Conservation (phyloP, 1,284 basidiomycete species). For the Ustilago esculenta region DNA sequence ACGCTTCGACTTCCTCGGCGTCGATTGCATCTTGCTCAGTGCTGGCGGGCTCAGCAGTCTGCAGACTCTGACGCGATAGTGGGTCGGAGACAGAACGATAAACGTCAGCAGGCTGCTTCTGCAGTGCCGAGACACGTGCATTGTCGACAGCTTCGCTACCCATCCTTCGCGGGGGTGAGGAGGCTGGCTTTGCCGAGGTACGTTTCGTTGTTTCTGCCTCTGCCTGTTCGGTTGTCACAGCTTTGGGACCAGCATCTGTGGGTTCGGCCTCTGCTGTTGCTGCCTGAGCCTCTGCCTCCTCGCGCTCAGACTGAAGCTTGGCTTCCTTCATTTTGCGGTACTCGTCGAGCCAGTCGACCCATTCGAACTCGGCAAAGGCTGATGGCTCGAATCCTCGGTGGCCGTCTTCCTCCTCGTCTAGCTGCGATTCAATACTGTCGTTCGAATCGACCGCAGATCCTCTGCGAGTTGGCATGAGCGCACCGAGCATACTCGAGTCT, state of each 20-base stretch:
- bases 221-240: not conserved
- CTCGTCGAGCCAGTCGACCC: slow-evolving; percentile 73
- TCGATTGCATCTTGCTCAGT: slow-evolving; percentile 32
- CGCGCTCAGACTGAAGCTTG: slow-evolving; percentile 69
- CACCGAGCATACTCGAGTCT: slow-evolving; percentile 8
- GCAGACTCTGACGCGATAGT: slow-evolving; percentile 31
- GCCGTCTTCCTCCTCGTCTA: slow-evolving; percentile 41
- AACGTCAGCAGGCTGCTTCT: slow-evolving; percentile 34
- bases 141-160: slow-evolving; percentile 35
- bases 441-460: slow-evolving; percentile 41
- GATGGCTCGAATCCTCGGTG: slow-evolving; percentile 25
- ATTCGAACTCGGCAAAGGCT: slow-evolving; percentile 70
- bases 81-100: slow-evolving; percentile 49
- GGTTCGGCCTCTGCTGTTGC: slow-evolving; percentile 16
- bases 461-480: slow-evolving; percentile 27
- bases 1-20: slow-evolving; percentile 37
- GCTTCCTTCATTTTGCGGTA: slow-evolving; percentile 72
- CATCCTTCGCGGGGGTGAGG: slow-evolving; percentile 13
- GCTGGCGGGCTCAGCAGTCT: slow-evolving; percentile 25
- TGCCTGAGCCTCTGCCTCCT: slow-evolving; percentile 42
- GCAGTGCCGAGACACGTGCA: slow-evolving; percentile 26
- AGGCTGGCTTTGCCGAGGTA: not conserved
- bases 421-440: slow-evolving; percentile 48
- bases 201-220: not conserved
- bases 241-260: not conserved